These are phyloP conservation scores for Cyclanthera cordifolia DNA, from an alignment of 306 rosid species.

Conservation along the genomic window DNA sequence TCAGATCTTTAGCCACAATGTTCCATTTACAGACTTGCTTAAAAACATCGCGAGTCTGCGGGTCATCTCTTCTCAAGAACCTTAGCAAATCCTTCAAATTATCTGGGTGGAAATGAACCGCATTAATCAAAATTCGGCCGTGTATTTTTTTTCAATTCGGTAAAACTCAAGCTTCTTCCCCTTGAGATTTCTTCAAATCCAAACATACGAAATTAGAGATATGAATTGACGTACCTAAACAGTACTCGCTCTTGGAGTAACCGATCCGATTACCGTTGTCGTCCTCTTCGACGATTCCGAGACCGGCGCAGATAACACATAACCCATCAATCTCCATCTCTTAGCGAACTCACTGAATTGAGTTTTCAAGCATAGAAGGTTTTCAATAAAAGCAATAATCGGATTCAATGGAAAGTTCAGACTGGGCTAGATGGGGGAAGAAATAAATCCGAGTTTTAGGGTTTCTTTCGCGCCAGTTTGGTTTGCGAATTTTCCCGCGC, in stretches of 20 bases:
- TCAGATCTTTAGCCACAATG: conserved; percentile 50
- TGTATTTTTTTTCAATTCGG: background rate
- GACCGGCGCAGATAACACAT: conserved; percentile 59
- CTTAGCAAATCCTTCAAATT: conserved; percentile 82
- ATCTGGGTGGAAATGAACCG: conserved; percentile 28
- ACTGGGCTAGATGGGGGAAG: background rate
- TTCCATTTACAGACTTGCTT: conserved; percentile 91
- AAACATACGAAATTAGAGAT: background rate
- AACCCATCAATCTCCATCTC: conserved; percentile 66
- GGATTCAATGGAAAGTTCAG: background rate
- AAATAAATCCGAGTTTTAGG: background rate
- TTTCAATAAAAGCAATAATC: background rate
- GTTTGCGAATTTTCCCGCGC: conserved; percentile 12
- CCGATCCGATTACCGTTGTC: conserved; percentile 45
- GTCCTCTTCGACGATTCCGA: conserved; percentile 52
- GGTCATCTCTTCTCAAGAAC: conserved; percentile 89
- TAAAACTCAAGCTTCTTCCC: background rate
- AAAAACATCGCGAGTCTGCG: conserved; percentile 65
- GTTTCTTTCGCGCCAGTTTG: background rate
- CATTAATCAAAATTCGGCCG: background rate
- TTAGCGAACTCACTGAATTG: background rate
- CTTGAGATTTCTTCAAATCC: background rate
- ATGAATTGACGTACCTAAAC: conserved; percentile 40
- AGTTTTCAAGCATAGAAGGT: conserved; percentile 1
- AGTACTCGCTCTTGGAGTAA: conserved; percentile 51